Evolutionary conservation across 352 stramenopile genomes (phyloP), one percentile per base, ranked within the genome.

Genomic region (Phytophthora capsici): DNA sequence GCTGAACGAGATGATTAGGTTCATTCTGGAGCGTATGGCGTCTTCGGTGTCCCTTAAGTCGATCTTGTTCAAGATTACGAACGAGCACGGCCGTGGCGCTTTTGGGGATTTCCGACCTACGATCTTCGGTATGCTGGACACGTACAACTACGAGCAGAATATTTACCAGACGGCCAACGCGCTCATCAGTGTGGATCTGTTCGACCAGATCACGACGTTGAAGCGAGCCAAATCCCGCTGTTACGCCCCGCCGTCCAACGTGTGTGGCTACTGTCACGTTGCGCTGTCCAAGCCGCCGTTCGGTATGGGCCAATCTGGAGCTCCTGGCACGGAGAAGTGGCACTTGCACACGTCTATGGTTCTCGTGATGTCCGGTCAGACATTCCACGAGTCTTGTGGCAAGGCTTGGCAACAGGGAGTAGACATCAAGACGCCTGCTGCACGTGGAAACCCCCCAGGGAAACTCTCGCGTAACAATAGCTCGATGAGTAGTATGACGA

Each of bases 21-120:
- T 98, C 63, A 97, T 97, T 54, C 93, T 98, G 43, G 92, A 98
- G 71, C 82, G 93, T 34, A 98, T 98, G 93, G 91, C 96, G 28
- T 97, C 91, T 2, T 97, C 86, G 28, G 93, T 98, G 49, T 96
- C 94, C 28, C 73, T 98, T 10, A 92, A 91, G 69, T 92, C 96
- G 61, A 94, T 98, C 34, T 73, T 98, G 50, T 95, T 96, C 54
- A 98, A 98, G 78, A 96, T 98, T 53, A 98, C 94, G 48, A 97
- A 90, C 45, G 95, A 98, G 69, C 90, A 98, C 73, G 90, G 91
- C 9, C 91, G 91, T 53, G 96, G 89, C 66, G 86, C 93, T 40
- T 96, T 98, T 63, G 94, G 93, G 19, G 95, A 98, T 62, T 96
- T 98, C 70, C 89, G 94, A 2, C 92, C 97, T 38, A 98, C 96